phyloP scores from a whole-genome alignment of 2,329 filamentous ascomycete species.

The Septoria petroselini region DNA sequence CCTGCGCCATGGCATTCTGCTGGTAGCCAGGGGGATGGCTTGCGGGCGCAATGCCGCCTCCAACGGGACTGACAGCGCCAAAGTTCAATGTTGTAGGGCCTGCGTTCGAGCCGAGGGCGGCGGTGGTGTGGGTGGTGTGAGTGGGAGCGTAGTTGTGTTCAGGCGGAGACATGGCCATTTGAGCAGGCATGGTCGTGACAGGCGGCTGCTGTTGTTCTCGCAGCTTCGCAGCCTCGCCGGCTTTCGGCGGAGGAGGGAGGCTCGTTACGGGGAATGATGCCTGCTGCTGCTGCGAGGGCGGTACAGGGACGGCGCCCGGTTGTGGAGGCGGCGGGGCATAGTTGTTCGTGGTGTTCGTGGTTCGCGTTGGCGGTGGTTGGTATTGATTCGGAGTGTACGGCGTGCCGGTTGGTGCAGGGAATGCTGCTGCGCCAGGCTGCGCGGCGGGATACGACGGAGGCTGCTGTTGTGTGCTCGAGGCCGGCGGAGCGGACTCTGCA shows the following conservation, averaged over 20 bases:
- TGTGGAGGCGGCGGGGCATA: constrained; percentile 42
- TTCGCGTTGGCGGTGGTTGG: constrained; percentile 31
- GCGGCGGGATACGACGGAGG: constrained; percentile 32
- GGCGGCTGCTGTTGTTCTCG: constrained; percentile 20
- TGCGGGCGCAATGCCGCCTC: constrained; percentile 30
- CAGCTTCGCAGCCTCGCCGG: constrained; percentile 32
- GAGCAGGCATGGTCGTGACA: constrained; percentile 38
- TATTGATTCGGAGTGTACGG: constrained; percentile 29
- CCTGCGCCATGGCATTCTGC: constrained; percentile 46
- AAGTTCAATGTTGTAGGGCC: constrained; percentile 42
- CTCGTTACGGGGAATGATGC: constrained; percentile 27
- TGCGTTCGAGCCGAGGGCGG: constrained; percentile 15
- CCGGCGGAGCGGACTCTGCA: constrained; percentile 24
- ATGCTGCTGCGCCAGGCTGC: constrained; percentile 32
- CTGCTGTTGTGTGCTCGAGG: constrained; percentile 28
- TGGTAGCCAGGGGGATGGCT: constrained; percentile 49
- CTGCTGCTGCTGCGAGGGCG: constrained; percentile 32
- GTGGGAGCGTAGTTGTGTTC: constrained; percentile 40
- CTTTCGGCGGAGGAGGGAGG: constrained; percentile 43
- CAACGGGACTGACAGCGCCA: constrained; percentile 33
- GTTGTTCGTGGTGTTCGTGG: constrained; percentile 23
- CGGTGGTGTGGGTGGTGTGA: constrained; percentile 37
- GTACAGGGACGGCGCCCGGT: constrained; percentile 43
- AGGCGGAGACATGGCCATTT: constrained; percentile 43
- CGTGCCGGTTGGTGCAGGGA: constrained; percentile 36